Evolutionary conservation across 148 eudicot species (phyloP).

Genomic region (Limonium bicolor): DNA sequence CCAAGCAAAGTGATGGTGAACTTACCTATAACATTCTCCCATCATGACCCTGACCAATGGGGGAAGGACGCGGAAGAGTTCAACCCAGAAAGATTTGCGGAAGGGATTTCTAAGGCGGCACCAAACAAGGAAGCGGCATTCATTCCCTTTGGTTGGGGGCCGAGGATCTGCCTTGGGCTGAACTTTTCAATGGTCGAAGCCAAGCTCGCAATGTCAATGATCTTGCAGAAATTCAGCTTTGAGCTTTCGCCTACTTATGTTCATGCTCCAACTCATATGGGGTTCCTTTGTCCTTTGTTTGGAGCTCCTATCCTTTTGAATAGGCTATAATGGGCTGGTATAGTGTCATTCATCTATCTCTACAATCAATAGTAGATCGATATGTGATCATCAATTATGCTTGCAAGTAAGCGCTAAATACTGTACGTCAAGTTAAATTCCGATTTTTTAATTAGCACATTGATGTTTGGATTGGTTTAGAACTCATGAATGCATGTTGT

Average conservation of each 20-base stretch:
- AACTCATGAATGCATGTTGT: too few species aligned
- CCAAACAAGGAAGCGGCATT: constrained; percentile 18
- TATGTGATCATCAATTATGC: too few species aligned
- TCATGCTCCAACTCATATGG: constrained; percentile 32
- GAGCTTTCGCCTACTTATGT: constrained; percentile 36
- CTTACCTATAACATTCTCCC: constrained; percentile 16
- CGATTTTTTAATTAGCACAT: too few species aligned
- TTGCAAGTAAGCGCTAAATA: too few species aligned
- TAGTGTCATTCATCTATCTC: too few species aligned
- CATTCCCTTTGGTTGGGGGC: constrained; percentile 46
- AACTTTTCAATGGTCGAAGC: constrained; percentile 40
- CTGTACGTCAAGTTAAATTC: too few species aligned
- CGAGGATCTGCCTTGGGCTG: constrained; percentile 42
- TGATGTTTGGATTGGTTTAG: too few species aligned
- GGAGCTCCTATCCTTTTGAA: constrained; percentile 36
- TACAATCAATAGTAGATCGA: too few species aligned
- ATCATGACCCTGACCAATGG: constrained; percentile 34
- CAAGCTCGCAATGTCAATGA: constrained; percentile 31
- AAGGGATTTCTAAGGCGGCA: constrained; percentile 38
- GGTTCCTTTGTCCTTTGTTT: constrained; percentile 27
- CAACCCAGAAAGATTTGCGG: constrained; percentile 44
- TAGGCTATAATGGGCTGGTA: too few species aligned
- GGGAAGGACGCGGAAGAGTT: constrained; percentile 44
- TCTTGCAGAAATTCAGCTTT: constrained; percentile 27
- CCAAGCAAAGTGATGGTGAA: constrained; percentile 19